A percentile compares a stretch with the other conserved stretches of the same genome.
Evolutionary conservation across 805 yeast species (phyloP).

Genomic region (Candida nitratophila): DNA sequence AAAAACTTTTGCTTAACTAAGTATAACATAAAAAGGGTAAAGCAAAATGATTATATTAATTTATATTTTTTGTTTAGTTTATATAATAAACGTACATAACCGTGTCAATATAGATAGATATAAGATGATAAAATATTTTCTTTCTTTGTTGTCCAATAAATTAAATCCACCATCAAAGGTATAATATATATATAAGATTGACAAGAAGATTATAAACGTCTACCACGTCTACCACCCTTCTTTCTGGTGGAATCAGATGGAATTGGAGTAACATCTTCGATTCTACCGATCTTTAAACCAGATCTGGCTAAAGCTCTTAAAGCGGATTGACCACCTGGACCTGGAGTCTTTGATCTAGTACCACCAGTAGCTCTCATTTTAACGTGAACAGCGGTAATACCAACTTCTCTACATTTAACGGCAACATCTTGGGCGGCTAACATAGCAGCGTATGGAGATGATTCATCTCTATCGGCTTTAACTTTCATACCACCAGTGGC

Average conservation of each 20-base stretch:
- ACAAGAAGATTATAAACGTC: constrained; percentile 60
- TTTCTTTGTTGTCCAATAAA: no score
- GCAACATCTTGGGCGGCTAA: constrained; percentile 99
- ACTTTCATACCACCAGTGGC: constrained; percentile 99
- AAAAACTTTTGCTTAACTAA: no score
- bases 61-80: not conserved
- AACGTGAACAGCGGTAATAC: constrained; percentile 98
- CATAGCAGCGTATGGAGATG: constrained; percentile 99
- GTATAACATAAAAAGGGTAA: not conserved
- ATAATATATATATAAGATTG: no score
- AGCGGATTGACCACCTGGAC: constrained; percentile 99
- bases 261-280: constrained; percentile 99
- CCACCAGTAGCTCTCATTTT: constrained; percentile 99
- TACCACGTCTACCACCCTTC: constrained; percentile 99
- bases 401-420: constrained; percentile 97
- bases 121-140: not conserved
- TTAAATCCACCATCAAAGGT: no score
- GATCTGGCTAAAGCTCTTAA: constrained; percentile 99
- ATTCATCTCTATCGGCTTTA: constrained; percentile 99
- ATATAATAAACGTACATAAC: not conserved
- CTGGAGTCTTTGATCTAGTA: constrained; percentile 99
- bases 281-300: constrained; percentile 99
- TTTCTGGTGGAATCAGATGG: constrained; percentile 99
- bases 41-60: not conserved
- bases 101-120: not conserved